phyloP scores from a whole-genome alignment of 805 yeast species.

The Kuraishia ogatae region DNA sequence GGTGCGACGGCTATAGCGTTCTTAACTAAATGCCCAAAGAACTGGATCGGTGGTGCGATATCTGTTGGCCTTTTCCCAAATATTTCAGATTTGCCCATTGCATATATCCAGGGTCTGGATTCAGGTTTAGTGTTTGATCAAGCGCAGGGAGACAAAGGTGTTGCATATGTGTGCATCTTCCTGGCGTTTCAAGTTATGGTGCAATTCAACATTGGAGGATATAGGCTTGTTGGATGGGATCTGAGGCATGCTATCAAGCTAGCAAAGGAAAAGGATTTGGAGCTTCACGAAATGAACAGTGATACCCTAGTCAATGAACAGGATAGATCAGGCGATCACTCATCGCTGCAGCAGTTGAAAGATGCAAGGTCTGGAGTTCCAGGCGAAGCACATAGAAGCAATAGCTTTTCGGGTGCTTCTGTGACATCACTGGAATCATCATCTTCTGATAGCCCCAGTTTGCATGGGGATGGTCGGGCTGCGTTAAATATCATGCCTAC shows the following conservation, averaged over 20 bases:
- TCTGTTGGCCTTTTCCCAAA: conserved; percentile 73
- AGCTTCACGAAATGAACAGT: conserved; percentile 5
- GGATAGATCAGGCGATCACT: neutral
- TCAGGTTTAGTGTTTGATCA: conserved; percentile 49
- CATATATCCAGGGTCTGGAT: conserved; percentile 68
- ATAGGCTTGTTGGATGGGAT: conserved; percentile 62
- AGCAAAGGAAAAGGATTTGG: conserved; percentile 11
- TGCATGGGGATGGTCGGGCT: neutral
- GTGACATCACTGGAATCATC: neutral
- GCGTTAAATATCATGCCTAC: neutral
- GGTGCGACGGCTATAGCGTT: conserved; percentile 31
- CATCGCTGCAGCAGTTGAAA: neutral
- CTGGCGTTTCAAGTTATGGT: conserved; percentile 57
- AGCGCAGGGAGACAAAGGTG: conserved; percentile 63
- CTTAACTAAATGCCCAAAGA: conserved; percentile 52
- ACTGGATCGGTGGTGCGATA: conserved; percentile 70
- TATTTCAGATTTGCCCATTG: conserved; percentile 78
- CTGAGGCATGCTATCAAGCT: conserved; percentile 30
- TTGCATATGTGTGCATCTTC: conserved; percentile 76
- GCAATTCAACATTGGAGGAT: conserved; percentile 72
- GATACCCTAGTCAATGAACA: neutral
- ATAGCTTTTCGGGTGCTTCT: neutral
- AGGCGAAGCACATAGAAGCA: neutral
- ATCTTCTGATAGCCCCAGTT: neutral
- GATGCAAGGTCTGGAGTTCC: neutral